Conservation (phyloP, 2,329 filamentous ascomycete genomes). For the Ramichloridium luteum region DNA sequence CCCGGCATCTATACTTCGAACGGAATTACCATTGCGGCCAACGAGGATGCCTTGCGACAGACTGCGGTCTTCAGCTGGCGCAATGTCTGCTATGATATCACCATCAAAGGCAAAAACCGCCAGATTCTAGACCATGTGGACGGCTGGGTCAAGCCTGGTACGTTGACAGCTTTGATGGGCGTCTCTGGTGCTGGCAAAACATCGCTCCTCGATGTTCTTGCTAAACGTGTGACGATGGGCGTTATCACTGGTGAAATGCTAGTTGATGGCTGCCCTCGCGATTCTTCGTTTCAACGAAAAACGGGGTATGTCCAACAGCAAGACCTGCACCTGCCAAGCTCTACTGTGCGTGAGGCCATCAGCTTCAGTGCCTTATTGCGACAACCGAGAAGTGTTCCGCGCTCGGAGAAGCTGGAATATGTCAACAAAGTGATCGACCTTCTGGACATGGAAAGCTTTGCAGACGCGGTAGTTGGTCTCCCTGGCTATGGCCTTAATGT, state of each 20-base stretch:
- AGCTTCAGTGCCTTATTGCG: constrained; percentile 74
- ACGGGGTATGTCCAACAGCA: constrained; percentile 87
- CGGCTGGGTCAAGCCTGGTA: constrained; percentile 87
- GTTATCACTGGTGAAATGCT: constrained; percentile 77
- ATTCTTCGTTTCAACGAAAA: constrained; percentile 75
- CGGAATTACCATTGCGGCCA: constrained; percentile 17
- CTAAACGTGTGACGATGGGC: constrained; percentile 74
- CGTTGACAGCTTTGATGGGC: constrained; percentile 78
- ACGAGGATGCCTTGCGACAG: constrained; percentile 39
- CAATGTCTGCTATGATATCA: constrained; percentile 63
- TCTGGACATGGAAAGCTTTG: constrained; percentile 77
- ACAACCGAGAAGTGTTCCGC: constrained; percentile 59
- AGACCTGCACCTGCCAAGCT: constrained; percentile 72
- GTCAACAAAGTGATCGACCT: constrained; percentile 83
- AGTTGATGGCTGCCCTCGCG: constrained; percentile 58
- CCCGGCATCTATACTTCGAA: too few relatives aligned
- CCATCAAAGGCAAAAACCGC: constrained; percentile 63
- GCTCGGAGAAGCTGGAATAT: constrained; percentile 68
- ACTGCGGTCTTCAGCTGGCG: constrained; percentile 76
- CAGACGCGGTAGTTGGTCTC: constrained; percentile 79
- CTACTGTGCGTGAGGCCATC: constrained; percentile 76
- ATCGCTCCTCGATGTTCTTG: constrained; percentile 72
- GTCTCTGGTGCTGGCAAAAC: constrained; percentile 85
- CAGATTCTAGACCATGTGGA: constrained; percentile 73
- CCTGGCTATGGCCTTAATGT: constrained; percentile 70